Percentiles rank a stretch among this genome's conserved stretches.
These are phyloP conservation scores for Penicillium cosmopolitanum DNA, from an alignment of 495 filamentous ascomycete genomes.

Conservation along the genomic window DNA sequence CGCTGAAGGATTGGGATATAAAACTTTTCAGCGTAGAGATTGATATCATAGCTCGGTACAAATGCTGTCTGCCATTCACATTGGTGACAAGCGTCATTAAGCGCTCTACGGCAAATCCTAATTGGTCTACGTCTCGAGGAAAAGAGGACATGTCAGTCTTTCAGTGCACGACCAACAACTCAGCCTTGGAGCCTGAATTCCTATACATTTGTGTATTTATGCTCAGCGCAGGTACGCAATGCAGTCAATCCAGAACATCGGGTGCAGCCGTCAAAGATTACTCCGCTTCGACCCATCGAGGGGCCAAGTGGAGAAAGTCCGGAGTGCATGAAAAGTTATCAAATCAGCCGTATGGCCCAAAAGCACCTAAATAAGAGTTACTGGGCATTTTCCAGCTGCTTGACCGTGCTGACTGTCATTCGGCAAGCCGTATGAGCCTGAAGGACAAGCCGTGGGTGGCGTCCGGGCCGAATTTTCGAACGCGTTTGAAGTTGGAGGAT, in stretches of 20 bases:
- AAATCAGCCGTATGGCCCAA: not conserved
- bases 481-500: not conserved
- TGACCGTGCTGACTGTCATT: not conserved
- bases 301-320: not conserved
- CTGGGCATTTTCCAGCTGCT: not conserved
- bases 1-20: too few relatives aligned
- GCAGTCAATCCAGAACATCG: not conserved
- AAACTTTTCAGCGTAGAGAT: too few relatives aligned
- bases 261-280: not conserved
- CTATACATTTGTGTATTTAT: not conserved
- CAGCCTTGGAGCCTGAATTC: not conserved
- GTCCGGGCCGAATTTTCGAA: slow-evolving; percentile 8
- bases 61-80: too few relatives aligned
- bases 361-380: not conserved
- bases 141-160: too few relatives aligned
- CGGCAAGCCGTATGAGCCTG: slow-evolving; percentile 1
- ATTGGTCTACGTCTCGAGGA: too few relatives aligned
- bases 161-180: too few relatives aligned
- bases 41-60: too few relatives aligned
- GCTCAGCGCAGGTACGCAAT: not conserved
- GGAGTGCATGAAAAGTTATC: not conserved
- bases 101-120: too few relatives aligned
- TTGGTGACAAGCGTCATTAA: too few relatives aligned
- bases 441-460: slow-evolving; percentile 7
- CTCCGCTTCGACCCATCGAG: not conserved